phyloP scores from a whole-genome alignment of 495 filamentous ascomycete species.

The Cercophora newfieldiana region DNA sequence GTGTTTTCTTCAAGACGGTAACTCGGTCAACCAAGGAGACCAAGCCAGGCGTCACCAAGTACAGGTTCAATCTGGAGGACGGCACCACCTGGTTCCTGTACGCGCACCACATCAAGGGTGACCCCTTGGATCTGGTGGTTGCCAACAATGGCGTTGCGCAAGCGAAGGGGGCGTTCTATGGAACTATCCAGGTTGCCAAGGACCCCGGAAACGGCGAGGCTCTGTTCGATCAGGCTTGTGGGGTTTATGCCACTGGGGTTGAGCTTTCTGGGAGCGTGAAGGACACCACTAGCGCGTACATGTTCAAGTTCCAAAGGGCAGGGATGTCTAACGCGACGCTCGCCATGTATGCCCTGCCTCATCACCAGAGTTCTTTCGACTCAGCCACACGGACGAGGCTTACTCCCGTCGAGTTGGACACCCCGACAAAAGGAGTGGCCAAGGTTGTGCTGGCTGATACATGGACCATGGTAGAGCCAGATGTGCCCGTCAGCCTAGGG shows the following conservation, averaged over 20 bases:
- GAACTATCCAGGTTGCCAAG: constrained; percentile 82
- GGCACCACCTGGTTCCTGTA: constrained; percentile 79
- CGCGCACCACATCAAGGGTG: constrained; percentile 55
- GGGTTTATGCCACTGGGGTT: constrained; percentile 67
- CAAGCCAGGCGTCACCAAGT: constrained; percentile 72
- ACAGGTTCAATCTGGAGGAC: constrained; percentile 69
- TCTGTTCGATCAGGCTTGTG: constrained; percentile 71
- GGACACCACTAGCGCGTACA: constrained; percentile 66
- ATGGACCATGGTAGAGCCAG: constrained; percentile 75
- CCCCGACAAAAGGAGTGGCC: constrained; percentile 83
- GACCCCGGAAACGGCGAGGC: constrained; percentile 60
- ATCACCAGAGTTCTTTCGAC: constrained; percentile 79
- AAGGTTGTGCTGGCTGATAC: constrained; percentile 69
- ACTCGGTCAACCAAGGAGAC: constrained; percentile 57
- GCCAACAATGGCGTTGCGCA: constrained; percentile 47
- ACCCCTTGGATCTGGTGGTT: constrained; percentile 46
- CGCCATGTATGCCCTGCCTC: constrained; percentile 87
- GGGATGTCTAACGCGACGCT: constrained; percentile 59
- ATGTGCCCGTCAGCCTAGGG: constrained; percentile 71
- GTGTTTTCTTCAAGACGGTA: constrained; percentile 69
- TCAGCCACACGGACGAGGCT: constrained; percentile 51
- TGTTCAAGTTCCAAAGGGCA: constrained; percentile 64
- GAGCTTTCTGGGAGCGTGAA: constrained; percentile 62
- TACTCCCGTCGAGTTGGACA: constrained; percentile 65
- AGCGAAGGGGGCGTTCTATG: constrained; percentile 53